phyloP scores from a whole-genome alignment of 2,329 filamentous ascomycete species.

The Pseudogymnoascus pannorum region DNA sequence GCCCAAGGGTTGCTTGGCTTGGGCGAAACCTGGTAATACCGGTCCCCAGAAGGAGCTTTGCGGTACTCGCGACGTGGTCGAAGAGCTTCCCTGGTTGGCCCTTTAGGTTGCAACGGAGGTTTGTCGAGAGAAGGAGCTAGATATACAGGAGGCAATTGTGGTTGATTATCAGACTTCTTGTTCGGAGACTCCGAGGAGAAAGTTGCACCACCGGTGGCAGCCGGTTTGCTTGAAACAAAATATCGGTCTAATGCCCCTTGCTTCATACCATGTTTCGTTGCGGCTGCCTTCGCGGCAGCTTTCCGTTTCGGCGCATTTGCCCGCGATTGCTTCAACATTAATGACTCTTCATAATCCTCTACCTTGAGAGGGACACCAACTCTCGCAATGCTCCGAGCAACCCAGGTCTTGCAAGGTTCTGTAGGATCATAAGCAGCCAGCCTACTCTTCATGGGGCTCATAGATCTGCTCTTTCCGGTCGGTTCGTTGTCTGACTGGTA shows the following conservation, averaged over 20 bases:
- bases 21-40: background rate
- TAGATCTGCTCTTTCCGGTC: slow-evolving; percentile 11
- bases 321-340: slow-evolving; percentile 8
- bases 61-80: background rate
- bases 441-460: slow-evolving; percentile 29
- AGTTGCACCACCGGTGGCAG: background rate
- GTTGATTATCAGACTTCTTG: slow-evolving; percentile 13
- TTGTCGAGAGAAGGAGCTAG: slow-evolving; percentile 18
- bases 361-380: slow-evolving; percentile 59
- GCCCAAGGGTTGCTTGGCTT: background rate
- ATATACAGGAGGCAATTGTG: slow-evolving; percentile 3
- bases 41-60: background rate
- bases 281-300: slow-evolving; percentile 20
- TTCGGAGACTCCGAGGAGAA: slow-evolving; percentile 9
- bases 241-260: slow-evolving; percentile 29
- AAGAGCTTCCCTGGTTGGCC: background rate
- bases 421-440: slow-evolving; percentile 55
- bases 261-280: slow-evolving; percentile 23
- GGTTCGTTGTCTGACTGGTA: background rate
- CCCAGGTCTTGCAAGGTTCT: slow-evolving; percentile 59
- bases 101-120: background rate
- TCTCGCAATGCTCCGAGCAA: slow-evolving; percentile 56
- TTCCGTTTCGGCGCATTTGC: slow-evolving; percentile 23
- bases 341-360: slow-evolving; percentile 52
- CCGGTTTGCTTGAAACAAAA: slow-evolving; percentile 25